Evolutionary conservation across 2,329 filamentous ascomycete species (phyloP), one percentile per base, ranked within the genome.

Genomic region (Parastagonospora nodorum): DNA sequence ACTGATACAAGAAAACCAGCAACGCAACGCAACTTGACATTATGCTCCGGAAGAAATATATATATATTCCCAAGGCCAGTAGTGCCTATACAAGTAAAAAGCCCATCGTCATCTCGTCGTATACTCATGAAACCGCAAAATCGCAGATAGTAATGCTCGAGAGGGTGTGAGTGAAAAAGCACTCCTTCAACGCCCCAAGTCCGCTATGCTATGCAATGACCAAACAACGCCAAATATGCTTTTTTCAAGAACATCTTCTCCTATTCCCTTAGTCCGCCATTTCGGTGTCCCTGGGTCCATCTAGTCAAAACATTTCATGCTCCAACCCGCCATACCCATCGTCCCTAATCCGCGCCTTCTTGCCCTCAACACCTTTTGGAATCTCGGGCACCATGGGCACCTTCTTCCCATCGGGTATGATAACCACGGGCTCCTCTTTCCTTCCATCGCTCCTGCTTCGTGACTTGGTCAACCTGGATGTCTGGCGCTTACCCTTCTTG

Each of bases 281-380:
- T 24, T 5, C 19, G 3, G 19, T 24, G 19, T 24, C 19, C 19
- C 3, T 24, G 19, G 19, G 19, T 24, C 19, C 19, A 24, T 24
- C 19, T 24, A n/a, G 36, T 67, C 48, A 73, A 39, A 73, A 73
- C n/a, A 73, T 73, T 54, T 73, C 70, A 53, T 73, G 64, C 6
- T 59, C 68, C 10, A 66, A 47, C 2, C 70, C 70, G 0, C 69
- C 70, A 48, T 61, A 73, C 9, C 64, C 67, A 57, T 73, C 70
- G 31, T 60, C 57, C 1, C 44, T 46, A 8, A 63, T 55, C 39
- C 30, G 29, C 0, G 57, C 58, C n/a, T 52, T 56, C 33, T 53
- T 64, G 3, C 66, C 61, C 27, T 61, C 60, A 2, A 58, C 47
- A 5, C 55, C 61, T 0, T 55, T 55, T 2, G 68, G 66, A 30